phyloP scores from a whole-genome alignment of 2,329 filamentous ascomycete species.

The Hypoxylon sp. region DNA sequence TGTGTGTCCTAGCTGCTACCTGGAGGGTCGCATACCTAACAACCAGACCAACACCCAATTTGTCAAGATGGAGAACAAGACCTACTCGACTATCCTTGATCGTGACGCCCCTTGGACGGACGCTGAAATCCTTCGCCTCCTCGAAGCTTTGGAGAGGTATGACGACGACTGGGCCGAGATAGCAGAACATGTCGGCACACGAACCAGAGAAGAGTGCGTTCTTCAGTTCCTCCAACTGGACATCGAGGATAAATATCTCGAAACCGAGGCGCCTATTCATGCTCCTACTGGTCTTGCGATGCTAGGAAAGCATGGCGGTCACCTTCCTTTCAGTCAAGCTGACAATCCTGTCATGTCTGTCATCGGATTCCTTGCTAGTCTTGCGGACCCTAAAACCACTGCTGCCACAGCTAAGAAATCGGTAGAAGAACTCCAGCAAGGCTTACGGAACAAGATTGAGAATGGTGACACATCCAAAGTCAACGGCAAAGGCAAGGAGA shows the following conservation, averaged over 20 bases:
- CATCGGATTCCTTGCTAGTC: conserved; percentile 88
- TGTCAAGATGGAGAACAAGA: conserved; percentile 87
- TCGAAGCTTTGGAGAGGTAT: conserved; percentile 90
- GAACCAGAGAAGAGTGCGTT: conserved; percentile 94
- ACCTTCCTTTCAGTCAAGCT: conserved; percentile 87
- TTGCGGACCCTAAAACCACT: conserved; percentile 88
- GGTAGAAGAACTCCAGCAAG: conserved; percentile 83
- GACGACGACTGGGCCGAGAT: conserved; percentile 97
- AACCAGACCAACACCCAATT: conserved; percentile 84
- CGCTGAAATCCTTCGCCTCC: conserved; percentile 83
- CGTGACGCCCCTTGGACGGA: conserved; percentile 91
- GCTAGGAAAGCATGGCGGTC: conserved; percentile 77
- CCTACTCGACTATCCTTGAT: conserved; percentile 79
- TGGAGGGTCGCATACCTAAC: conserved; percentile 82
- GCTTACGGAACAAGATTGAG: conserved; percentile 80
- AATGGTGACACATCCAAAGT: conserved; percentile 56
- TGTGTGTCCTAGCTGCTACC: conserved; percentile 88
- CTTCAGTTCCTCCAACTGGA: conserved; percentile 95
- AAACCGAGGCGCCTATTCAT: conserved; percentile 70
- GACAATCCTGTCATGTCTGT: conserved; percentile 98
- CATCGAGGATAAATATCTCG: conserved; percentile 96
- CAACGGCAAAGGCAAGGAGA: conserved; percentile 67
- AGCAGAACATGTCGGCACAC: conserved; percentile 88
- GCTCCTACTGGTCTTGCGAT: conserved; percentile 67
- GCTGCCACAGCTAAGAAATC: conserved; percentile 90